Evolutionary conservation across 2,329 filamentous ascomycete genomes (phyloP), one percentile per base, ranked within the genome.

Genomic region (Aspergillus intermedius): DNA sequence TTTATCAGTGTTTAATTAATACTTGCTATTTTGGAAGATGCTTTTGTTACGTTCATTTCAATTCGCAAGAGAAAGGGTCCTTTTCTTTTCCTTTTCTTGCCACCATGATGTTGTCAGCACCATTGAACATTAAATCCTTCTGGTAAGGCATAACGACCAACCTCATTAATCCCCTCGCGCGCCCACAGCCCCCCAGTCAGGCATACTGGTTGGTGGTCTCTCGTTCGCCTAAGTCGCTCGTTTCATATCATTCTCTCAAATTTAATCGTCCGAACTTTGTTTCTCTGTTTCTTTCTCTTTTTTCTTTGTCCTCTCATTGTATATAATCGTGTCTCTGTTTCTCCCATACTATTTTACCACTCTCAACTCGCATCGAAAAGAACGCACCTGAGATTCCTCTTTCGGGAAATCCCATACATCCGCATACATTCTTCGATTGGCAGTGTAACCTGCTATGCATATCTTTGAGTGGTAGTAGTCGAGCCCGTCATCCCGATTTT

Each of bases 251-350:
- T 17, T 40, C 37, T 40, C 12, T 22, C 37, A 40, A 40, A 40
- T 22, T 40, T 19, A 22, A 43, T 43, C 23, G 25, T 30, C 41
- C 25, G 30, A 19, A 13, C 37, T 13, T 22, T 45, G 39, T 42
- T 32, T 39, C 34, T 44, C 44, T 44, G 32, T 44, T 46, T 44
- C 34, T 19, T 19, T 46, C 39, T 15, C 15, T 48, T 30, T 34
- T 37, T 15, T 34, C 22, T 44, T 28, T 45, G 44, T 46, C 21
- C 22, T 45, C n/a, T 12, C 13, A 15, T 40, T 21, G 8, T 19
- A 40, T 22, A 12, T 21, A 15, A 12, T 12, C 17, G 10, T 21
- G 37, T 40, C 9, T 22, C 17, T 19, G 17, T 13, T 21, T 40
- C 10, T 40, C 17, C 10, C 19, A 19, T 19, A 19, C 15, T 40